Percentiles rank a stretch among this genome's conserved stretches.
Conservation (phyloP, 73 alveolate species). For the Blepharisma stoltei region DNA sequence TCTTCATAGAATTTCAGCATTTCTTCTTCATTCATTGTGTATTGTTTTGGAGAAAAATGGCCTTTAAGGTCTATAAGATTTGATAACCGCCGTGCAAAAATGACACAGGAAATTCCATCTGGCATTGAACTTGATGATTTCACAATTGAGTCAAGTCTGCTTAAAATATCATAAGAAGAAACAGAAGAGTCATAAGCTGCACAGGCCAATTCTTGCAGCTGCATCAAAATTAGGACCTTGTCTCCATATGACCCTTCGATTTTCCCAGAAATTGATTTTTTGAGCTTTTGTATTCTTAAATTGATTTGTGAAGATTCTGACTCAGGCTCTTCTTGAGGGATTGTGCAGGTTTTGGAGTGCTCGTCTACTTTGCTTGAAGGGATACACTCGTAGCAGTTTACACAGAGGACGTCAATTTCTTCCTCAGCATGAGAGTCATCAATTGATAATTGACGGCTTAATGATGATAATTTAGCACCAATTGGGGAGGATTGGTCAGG, state of each 20-base stretch:
- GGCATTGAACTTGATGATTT: background rate
- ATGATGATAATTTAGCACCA: no score
- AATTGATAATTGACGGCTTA: no score
- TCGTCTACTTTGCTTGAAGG: conserved; percentile 21
- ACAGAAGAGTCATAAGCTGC: no score
- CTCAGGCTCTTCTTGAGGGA: background rate
- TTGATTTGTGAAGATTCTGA: background rate
- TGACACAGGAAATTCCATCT: background rate
- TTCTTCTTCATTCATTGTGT: background rate
- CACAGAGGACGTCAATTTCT: conserved; percentile 29
- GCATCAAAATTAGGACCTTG: no score
- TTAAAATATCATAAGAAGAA: background rate
- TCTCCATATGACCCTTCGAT: background rate
- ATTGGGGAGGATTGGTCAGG: no score
- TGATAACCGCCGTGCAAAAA: background rate
- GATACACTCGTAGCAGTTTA: conserved; percentile 30
- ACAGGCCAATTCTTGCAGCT: no score
- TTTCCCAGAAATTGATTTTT: background rate
- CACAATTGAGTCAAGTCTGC: background rate
- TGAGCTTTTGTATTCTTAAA: background rate
- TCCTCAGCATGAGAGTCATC: background rate
- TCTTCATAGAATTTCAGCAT: conserved; percentile 9
- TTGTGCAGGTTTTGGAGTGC: conserved; percentile 17
- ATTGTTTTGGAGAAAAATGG: background rate
- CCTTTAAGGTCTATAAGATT: conserved; percentile 16